Evolutionary conservation across 2,329 filamentous ascomycete species (phyloP), one percentile per base, ranked within the genome.

Genomic region (Penicillium sp.): DNA sequence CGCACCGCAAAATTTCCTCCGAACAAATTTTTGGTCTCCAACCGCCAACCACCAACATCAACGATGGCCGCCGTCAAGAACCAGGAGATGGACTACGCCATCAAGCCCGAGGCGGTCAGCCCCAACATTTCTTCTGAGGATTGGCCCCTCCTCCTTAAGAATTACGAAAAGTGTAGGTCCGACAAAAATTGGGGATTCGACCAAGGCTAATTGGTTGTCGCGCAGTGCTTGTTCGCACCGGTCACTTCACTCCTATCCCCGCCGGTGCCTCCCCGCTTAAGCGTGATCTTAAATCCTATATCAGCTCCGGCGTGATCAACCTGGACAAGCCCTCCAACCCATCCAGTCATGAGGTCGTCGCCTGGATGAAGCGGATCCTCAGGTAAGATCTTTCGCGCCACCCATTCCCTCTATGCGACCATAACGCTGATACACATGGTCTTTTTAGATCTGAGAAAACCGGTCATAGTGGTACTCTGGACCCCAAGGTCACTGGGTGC

Each of bases 351-450:
- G 92, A 98, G 75, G 92, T 98, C 52, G 92, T 98, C 61, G 90
- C 92, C 52, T 98, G 92, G 92, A 85, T 96, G 56, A 98, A 98
- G 82, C 83, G 90, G 57, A 96, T 96, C 59, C 76, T 98, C 39
- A 82, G 84, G 84, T 88, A 79, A 5, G 12, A 50, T 69, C 36
- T 16, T 15, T 13, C 39, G 35, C 32, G 18, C 20, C 17, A 30
- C 16, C 15, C 10, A 16, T 27, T 29, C 13, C 18, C 16, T 35
- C 37, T 33, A 32, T 35, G 6, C 17, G 6, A 28, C 13, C 16
- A 11, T 12, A 22, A 41, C 48, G 18, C 56, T 60, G 32, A 58
- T 22, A 14, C 20, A 17, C 23, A 31, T 32, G 8, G 6, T 22
- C 6, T 39, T 39, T 45, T 32, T 49, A 86, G 85, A 61, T 82